These are phyloP conservation scores for Arctium lappa DNA, from an alignment of 129 eudicot species.

Conservation along the genomic window DNA sequence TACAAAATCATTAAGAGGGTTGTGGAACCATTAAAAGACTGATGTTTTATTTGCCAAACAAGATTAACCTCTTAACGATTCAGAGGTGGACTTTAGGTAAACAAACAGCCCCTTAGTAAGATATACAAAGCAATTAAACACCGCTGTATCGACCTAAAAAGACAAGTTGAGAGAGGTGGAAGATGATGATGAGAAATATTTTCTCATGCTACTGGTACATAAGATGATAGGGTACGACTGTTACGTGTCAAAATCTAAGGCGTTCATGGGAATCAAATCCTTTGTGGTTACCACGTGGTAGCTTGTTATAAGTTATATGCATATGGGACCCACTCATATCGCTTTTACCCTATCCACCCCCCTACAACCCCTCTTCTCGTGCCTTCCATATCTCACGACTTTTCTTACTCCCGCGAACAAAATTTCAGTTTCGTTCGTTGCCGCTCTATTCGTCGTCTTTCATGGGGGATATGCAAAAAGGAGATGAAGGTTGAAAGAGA, in stretches of 20 bases:
- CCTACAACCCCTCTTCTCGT: constrained; percentile 33
- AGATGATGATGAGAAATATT: background rate
- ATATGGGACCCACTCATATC: constrained; percentile 30
- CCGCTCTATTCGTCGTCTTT: constrained; percentile 45
- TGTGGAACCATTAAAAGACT: no score
- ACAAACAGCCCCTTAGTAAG: background rate
- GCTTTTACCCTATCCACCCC: constrained; percentile 32
- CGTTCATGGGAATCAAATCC: constrained; percentile 6
- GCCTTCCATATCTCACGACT: constrained; percentile 39
- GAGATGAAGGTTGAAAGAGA: background rate
- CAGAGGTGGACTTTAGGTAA: no score
- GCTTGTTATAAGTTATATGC: background rate
- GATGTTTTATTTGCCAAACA: no score
- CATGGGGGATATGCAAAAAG: constrained; percentile 2
- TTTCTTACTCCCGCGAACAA: constrained; percentile 43
- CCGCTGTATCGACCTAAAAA: background rate
- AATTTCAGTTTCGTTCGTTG: constrained; percentile 61
- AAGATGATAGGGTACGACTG: background rate
- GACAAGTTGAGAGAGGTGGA: no score
- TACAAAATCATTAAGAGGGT: no score
- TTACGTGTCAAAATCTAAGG: constrained; percentile 9
- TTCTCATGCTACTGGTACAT: background rate
- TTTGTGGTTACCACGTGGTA: constrained; percentile 25
- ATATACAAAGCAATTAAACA: background rate
- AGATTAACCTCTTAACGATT: no score